Evolutionary conservation across 225 moss, liverwort and hornwort species (phyloP), one percentile per base, ranked within the genome.

Genomic region (Climacium dendroides): DNA sequence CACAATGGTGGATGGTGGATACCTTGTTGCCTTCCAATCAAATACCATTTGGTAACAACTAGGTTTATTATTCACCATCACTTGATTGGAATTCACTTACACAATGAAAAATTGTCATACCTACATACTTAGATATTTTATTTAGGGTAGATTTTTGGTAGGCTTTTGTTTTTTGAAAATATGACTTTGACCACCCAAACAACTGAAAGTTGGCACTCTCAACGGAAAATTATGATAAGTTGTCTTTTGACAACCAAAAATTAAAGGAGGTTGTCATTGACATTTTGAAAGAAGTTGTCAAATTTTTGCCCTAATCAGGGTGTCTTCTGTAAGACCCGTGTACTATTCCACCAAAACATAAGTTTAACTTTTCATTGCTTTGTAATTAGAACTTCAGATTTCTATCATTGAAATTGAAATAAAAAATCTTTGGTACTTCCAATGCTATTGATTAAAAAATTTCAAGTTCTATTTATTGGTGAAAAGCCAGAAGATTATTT

Each of bases 271-370:
- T 22, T 67, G 22, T 37, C 37, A 37, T 22, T 7, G 67, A 67
- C 22, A 67, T n/a, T 67, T 67, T 37, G 22, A 4, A 37, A 4
- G 22, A 37, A 22, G 37, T 37, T 37, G 3, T 43, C 17, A 16
- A 72, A 45, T 25, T 15, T 26, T 43, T 43, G 4, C 9, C 5
- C 16, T 43, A 3, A 26, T 28, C 9, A 16, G 3, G 43, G 10
- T 2, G 0, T 17, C 6, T 0, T 28, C 10, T 17, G 10, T 72
- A 43, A 4, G 6, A 45, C 1, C 0, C 0, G 1, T 70, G 3
- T 70, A 15, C 3, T 43, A 0, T 28, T 15, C 6, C 0, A 3
- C 18, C 18, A 28, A 43, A n/a, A 18, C 10, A 6, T 10, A 45
- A 17, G 6, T 16, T 15, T 28, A 45, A 72, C 0, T 72, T 29